phyloP scores from a whole-genome alignment of 2,329 filamentous ascomycete genomes.

The Myriosclerotinia duriaeana region DNA sequence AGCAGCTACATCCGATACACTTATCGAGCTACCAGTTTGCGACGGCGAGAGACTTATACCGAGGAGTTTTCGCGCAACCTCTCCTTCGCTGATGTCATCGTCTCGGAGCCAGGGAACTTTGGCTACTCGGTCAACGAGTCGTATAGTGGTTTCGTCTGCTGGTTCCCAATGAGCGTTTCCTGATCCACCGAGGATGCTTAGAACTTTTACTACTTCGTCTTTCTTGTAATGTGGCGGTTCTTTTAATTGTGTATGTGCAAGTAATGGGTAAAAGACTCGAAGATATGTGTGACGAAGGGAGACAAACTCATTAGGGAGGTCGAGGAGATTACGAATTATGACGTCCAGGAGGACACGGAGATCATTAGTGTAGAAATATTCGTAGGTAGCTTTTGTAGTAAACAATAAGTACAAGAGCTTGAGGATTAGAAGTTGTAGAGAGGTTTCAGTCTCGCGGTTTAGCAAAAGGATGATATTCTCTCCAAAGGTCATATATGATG shows the following conservation, averaged over 20 bases:
- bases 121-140: constrained; percentile 72
- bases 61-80: constrained; percentile 59
- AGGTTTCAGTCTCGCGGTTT: constrained; percentile 92
- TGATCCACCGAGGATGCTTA: constrained; percentile 67
- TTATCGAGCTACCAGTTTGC: constrained; percentile 70
- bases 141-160: constrained; percentile 75
- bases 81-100: constrained; percentile 44
- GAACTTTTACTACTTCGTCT: constrained; percentile 74
- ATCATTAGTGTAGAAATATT: constrained; percentile 99
- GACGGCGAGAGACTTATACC: constrained; percentile 68
- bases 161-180: constrained; percentile 75
- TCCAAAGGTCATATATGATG: constrained; percentile 87
- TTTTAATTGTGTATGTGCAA: constrained; percentile 87
- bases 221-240: constrained; percentile 88
- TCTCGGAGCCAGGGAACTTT: constrained; percentile 67
- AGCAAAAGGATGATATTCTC: constrained; percentile 95
- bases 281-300: constrained; percentile 89
- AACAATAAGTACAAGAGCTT: constrained; percentile 95
- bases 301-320: constrained; percentile 79
- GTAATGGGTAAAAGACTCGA: constrained; percentile 83
- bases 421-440: constrained; percentile 90
- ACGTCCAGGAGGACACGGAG: constrained; percentile 91
- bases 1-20: constrained; percentile 74
- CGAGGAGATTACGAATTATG: constrained; percentile 93
- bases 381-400: constrained; percentile 84